Percentiles rank a stretch among this genome's conserved stretches.
Conservation (phyloP, 225 moss, liverwort and hornwort species). For the Anthoceros angustus region DNA sequence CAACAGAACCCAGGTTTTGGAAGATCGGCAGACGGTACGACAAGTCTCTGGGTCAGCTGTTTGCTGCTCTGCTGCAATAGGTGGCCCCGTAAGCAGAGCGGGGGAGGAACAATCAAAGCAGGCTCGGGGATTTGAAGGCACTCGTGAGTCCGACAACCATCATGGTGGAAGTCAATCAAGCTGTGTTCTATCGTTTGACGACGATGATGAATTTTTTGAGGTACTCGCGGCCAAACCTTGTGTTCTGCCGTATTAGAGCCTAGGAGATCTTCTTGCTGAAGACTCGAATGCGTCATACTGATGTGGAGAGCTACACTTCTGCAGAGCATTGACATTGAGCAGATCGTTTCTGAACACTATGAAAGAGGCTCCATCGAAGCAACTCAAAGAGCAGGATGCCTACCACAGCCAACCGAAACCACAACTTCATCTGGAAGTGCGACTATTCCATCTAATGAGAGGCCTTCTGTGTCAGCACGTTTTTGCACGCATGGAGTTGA, state of each 20-base stretch:
- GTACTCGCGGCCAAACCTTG: conserved; percentile 14
- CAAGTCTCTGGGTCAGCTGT: background rate
- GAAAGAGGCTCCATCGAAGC: conserved; percentile 61
- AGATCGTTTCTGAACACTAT: conserved; percentile 86
- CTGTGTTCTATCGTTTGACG: conserved; percentile 29
- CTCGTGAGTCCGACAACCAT: conserved; percentile 6
- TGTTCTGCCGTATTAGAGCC: background rate
- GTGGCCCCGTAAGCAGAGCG: background rate
- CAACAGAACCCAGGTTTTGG: background rate
- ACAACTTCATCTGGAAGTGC: conserved; percentile 5
- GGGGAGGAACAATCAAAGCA: background rate
- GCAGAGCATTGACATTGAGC: conserved; percentile 86
- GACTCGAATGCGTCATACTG: background rate
- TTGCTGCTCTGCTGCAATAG: background rate
- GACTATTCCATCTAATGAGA: background rate
- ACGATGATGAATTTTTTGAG: conserved; percentile 64
- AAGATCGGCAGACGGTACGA: background rate
- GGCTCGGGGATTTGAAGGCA: conserved; percentile 17
- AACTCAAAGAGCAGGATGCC: conserved; percentile 21
- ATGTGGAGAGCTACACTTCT: background rate
- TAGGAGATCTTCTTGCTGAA: background rate
- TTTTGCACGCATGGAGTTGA: background rate
- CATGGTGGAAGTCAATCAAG: conserved; percentile 11
- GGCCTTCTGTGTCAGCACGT: background rate
- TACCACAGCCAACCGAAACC: conserved; percentile 37